phyloP scores from a whole-genome alignment of 2,329 filamentous ascomycete genomes.

The Aspergillus brasiliensis region DNA sequence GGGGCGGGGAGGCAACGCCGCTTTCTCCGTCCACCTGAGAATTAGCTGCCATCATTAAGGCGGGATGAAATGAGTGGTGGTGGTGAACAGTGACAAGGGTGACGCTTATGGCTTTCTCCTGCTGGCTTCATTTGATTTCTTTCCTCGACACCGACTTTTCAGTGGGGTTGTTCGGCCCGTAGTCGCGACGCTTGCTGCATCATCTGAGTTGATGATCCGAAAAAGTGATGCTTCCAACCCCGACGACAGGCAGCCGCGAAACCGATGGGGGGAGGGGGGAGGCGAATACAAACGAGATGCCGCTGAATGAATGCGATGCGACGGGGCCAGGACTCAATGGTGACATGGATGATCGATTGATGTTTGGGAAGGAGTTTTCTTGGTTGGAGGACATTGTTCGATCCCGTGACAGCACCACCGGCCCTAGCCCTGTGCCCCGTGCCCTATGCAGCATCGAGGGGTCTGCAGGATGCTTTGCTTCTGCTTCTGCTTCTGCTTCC shows the following conservation, averaged over 20 bases:
- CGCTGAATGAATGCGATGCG: not conserved
- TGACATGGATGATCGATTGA: not conserved
- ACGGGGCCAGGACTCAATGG: not conserved
- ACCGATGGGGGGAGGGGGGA: not conserved
- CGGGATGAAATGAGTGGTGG: conserved; percentile 1
- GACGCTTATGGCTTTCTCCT: not conserved
- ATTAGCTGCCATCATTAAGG: not conserved
- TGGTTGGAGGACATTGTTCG: not conserved
- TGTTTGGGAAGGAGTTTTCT: not conserved
- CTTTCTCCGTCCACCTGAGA: not conserved
- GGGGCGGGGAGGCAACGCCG: not conserved
- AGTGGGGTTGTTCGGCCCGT: not conserved
- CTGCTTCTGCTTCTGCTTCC: too few species aligned
- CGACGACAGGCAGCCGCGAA: conserved; percentile 1
- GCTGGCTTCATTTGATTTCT: not conserved
- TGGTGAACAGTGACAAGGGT: not conserved
- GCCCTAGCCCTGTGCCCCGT: conserved; percentile 19
- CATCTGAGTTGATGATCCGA: not conserved
- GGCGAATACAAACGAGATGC: not conserved
- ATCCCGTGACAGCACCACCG: conserved; percentile 6
- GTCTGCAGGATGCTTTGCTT: conserved; percentile 3
- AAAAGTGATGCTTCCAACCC: not conserved
- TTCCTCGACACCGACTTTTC: conserved; percentile 11
- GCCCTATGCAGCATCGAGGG: not conserved
- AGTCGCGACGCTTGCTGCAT: not conserved